A percentile compares a stretch with the other conserved stretches of the same genome.
Conservation (phyloP, 495 filamentous ascomycete genomes). For the Aspergillus avenaceus region DNA sequence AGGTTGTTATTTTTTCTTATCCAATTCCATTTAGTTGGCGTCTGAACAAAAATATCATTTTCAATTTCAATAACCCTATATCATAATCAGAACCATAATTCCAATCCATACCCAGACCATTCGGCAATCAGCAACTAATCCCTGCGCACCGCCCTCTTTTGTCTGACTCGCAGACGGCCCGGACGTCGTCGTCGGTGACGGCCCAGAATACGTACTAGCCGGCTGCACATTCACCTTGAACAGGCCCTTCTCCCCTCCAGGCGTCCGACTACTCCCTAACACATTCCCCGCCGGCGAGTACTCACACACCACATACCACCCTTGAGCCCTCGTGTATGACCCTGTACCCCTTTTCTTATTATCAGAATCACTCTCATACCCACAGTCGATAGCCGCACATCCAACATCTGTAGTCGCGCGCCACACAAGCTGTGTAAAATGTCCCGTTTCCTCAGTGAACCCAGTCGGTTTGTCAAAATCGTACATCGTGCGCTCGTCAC, state of each 20-base stretch:
- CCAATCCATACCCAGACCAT: neutral
- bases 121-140: neutral
- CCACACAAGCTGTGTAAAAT: conserved; percentile 87
- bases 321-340: conserved; percentile 30
- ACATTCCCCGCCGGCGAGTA: conserved; percentile 76
- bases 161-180: neutral
- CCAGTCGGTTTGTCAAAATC: conserved; percentile 50
- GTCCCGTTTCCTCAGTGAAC: conserved; percentile 66
- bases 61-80: neutral
- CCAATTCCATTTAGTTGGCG: neutral
- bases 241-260: conserved; percentile 44
- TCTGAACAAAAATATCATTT: neutral
- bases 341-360: conserved; percentile 10
- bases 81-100: neutral
- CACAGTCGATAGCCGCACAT: conserved; percentile 62
- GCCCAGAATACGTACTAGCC: conserved; percentile 12
- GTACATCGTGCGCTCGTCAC: conserved; percentile 56
- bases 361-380: conserved; percentile 13
- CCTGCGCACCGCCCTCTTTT: neutral
- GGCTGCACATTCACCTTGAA: conserved; percentile 39
- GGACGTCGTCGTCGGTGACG: conserved; percentile 8
- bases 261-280: conserved; percentile 35
- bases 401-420: conserved; percentile 63
- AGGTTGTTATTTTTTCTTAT: neutral
- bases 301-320: conserved; percentile 79